phyloP scores from a whole-genome alignment of 108 stramenopile genomes.

The Nannochloropsis gaditana region DNA sequence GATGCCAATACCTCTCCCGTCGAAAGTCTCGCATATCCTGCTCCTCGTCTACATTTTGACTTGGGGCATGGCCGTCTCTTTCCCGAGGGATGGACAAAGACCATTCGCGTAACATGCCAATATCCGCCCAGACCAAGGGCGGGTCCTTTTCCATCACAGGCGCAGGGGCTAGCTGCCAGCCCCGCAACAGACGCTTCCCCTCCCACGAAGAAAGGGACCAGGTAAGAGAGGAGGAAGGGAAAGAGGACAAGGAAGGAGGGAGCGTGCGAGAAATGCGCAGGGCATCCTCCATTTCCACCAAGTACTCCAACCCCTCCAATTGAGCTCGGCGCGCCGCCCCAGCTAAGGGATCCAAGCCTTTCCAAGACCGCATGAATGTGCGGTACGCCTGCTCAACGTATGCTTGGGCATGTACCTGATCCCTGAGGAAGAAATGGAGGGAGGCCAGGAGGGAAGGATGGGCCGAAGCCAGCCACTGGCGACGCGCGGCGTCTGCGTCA shows the following conservation, averaged over 20 bases:
- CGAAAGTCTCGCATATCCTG: neutral
- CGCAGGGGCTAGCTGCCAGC: neutral
- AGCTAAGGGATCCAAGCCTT: conserved; percentile 43
- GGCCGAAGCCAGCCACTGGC: neutral
- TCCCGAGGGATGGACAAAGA: neutral
- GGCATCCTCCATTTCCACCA: neutral
- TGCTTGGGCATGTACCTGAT: neutral
- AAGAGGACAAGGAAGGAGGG: neutral
- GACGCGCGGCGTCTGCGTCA: neutral
- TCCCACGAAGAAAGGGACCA: neutral
- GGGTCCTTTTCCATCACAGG: conserved; percentile 2
- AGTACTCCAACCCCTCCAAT: conserved; percentile 43
- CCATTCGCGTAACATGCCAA: conserved; percentile 5
- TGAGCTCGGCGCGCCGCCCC: conserved; percentile 42
- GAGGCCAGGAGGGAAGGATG: neutral
- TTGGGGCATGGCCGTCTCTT: neutral
- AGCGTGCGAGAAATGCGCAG: neutral
- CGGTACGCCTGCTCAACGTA: neutral
- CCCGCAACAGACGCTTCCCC: neutral
- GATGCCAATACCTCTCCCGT: neutral
- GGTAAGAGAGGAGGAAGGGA: neutral
- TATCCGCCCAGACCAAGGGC: neutral
- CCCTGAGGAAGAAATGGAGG: neutral
- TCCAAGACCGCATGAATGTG: conserved; percentile 45
- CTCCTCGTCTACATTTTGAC: neutral